Base-by-base conservation (phyloP, 495 filamentous ascomycete species). In the Penicillium macrosclerotiorum region DNA sequence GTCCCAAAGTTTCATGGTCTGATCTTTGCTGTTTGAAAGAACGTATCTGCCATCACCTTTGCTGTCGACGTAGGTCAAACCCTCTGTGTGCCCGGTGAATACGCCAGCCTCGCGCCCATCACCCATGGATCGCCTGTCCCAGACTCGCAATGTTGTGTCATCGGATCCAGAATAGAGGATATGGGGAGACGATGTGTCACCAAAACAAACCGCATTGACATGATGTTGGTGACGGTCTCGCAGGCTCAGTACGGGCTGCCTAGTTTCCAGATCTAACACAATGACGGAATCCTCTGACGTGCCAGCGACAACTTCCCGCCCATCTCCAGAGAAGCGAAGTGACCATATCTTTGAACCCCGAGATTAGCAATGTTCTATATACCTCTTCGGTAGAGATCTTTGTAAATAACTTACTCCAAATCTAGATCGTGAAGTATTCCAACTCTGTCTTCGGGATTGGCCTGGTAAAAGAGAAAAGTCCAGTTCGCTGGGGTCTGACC, bases 1-100 rank as follows among this genome's bases (percentile, higher is more conserved):
- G 68, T 98, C 93, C 93, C 93, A 98, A 3, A 98, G 77, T 68
- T 97, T 98, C 85, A 95, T 95, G 24, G 82, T 88, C 64, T 98
- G 93, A 55, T 98, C 93, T 57, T 98, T 98, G 45, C 79, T 87
- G 50, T 98, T 98, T 48, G 87, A 92, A 5, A 98, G 76, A 7
- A 97, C 84, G 58, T 96, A 98, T 57, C 93, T 79, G 7, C 93
- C 93, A 60, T 98, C 93, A 37, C 90, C 90, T 67, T 97, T 98
- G 68, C 85, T 91, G 65, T 97, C 92, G 43, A 98, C 85, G 56
- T 96, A 96, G 0, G 93, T 98, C 2, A 98, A 59, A 11, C 93
- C 93, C 63, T 98, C 90, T 8, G 88, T 91, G 67, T 98, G 93
- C 8, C 93, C 93, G 30, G 94, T 76, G 54, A 98, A 97, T 1